Conservation (phyloP, 2,329 filamentous ascomycete species). For the Nigrograna mackinnonii region DNA sequence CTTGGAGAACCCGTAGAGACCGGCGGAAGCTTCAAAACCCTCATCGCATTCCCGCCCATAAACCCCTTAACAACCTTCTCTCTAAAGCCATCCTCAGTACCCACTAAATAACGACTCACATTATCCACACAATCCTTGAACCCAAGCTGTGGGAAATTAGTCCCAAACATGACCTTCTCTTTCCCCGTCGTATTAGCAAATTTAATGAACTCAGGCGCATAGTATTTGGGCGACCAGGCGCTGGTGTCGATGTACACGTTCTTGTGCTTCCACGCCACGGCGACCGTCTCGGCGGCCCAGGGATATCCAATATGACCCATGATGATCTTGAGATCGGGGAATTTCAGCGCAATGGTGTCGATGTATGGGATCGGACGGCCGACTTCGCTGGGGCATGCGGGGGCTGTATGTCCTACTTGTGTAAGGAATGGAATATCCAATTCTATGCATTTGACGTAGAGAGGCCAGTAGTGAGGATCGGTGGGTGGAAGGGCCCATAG, state of each 20-base stretch:
- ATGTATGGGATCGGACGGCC: constrained; percentile 29
- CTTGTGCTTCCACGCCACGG: constrained; percentile 27
- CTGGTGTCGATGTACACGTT: constrained; percentile 29
- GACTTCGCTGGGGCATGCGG: constrained; percentile 26
- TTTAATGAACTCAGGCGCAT: too few relatives aligned
- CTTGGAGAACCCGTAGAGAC: too few relatives aligned
- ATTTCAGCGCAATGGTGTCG: constrained; percentile 9
- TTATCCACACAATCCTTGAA: too few relatives aligned
- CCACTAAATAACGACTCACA: too few relatives aligned
- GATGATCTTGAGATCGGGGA: constrained; percentile 1
- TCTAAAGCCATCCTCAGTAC: too few relatives aligned
- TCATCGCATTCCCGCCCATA: too few relatives aligned
- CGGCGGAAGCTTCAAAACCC: too few relatives aligned
- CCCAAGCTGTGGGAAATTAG: too few relatives aligned
- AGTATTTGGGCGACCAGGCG: too few relatives aligned
- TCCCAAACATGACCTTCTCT: too few relatives aligned
- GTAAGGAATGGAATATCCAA: constrained; percentile 29
- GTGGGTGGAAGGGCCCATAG: constrained; percentile 27
- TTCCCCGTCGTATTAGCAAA: too few relatives aligned
- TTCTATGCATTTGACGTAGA: constrained; percentile 29
- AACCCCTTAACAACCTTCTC: too few relatives aligned
- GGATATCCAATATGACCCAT: constrained; percentile 13
- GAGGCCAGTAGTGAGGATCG: constrained; percentile 27
- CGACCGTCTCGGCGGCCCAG: constrained; percentile 22
- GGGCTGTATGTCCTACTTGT: constrained; percentile 28